phyloP scores from a whole-genome alignment of 2,329 filamentous ascomycete species.

The Magnaporthiopsis incrustans region DNA sequence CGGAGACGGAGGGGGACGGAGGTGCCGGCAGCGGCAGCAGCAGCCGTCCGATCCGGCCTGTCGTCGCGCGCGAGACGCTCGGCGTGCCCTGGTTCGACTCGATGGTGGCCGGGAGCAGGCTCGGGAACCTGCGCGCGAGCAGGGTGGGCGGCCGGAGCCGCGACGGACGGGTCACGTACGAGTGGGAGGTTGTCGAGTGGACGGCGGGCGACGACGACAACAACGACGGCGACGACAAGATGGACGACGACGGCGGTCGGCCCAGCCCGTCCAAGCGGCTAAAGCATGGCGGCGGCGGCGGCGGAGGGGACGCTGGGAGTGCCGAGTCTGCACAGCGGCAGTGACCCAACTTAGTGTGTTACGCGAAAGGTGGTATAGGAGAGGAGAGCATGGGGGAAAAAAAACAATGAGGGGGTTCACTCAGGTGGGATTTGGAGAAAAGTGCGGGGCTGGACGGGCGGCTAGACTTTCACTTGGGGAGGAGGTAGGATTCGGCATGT shows the following conservation, averaged over 20 bases:
- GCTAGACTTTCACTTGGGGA: background rate
- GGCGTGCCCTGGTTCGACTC: conserved; percentile 81
- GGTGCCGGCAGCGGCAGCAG: conserved; percentile 20
- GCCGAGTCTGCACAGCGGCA: background rate
- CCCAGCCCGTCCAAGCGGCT: conserved; percentile 38
- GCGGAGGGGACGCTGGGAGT: conserved; percentile 4
- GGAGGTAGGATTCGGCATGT: background rate
- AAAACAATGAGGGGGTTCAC: background rate
- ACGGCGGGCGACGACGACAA: conserved; percentile 29
- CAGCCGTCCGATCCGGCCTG: background rate
- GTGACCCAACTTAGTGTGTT: background rate
- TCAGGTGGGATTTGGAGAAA: background rate
- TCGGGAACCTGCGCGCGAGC: conserved; percentile 57
- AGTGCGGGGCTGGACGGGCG: background rate
- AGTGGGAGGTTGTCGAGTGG: conserved; percentile 83
- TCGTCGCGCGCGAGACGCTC: conserved; percentile 48
- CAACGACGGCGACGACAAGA: conserved; percentile 16
- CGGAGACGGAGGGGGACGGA: conserved; percentile 8
- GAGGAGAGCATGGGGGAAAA: background rate
- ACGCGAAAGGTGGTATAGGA: background rate
- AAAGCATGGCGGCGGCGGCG: conserved; percentile 39
- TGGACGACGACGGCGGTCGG: conserved; percentile 19
- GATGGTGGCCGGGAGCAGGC: conserved; percentile 65
- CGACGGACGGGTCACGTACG: conserved; percentile 59
- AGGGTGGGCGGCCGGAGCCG: conserved; percentile 46